Evolutionary conservation across 768 basidiomycete species (phyloP).

Genomic region (Boletales sp.): DNA sequence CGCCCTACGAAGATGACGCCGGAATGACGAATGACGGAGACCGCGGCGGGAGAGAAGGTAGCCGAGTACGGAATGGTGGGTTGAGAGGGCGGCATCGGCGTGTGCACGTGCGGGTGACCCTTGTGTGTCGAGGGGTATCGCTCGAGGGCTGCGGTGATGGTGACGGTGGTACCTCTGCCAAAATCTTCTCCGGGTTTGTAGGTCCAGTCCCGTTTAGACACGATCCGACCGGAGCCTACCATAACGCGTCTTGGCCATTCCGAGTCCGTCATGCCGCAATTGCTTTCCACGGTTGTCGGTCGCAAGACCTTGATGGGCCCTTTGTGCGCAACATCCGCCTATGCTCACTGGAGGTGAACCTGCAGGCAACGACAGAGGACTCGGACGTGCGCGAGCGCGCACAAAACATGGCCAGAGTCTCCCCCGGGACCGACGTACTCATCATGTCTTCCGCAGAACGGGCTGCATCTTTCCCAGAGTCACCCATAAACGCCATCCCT

Average conservation of each 20-base stretch:
- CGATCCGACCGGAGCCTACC: slow-evolving; percentile 39
- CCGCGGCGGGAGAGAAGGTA: slow-evolving; percentile 76
- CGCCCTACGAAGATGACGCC: slow-evolving; percentile 85
- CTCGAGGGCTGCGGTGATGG: neutral
- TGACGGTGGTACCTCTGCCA: slow-evolving; percentile 70
- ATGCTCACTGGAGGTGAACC: neutral
- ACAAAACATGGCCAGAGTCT: slow-evolving; percentile 81
- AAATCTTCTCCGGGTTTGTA: slow-evolving; percentile 88
- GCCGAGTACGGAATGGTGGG: slow-evolving; percentile 82
- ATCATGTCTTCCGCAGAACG: slow-evolving; percentile 67
- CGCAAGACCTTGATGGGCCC: slow-evolving; percentile 48
- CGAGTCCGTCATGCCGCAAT: slow-evolving; percentile 74
- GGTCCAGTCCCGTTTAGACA: too few species aligned
- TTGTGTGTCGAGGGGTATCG: slow-evolving; percentile 8
- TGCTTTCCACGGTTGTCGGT: slow-evolving; percentile 74
- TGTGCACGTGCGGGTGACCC: slow-evolving; percentile 15
- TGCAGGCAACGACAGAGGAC: too few species aligned
- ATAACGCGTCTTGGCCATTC: slow-evolving; percentile 69
- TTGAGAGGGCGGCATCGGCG: slow-evolving; percentile 63
- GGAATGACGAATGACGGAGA: slow-evolving; percentile 79
- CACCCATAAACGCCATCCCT: slow-evolving; percentile 59
- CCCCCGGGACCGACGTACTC: slow-evolving; percentile 80
- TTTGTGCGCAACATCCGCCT: slow-evolving; percentile 81
- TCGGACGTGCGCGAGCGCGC: slow-evolving; percentile 63
- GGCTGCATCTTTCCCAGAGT: slow-evolving; percentile 48